Conservation (phyloP, 2,329 filamentous ascomycete genomes). For the Tolypocladium album region DNA sequence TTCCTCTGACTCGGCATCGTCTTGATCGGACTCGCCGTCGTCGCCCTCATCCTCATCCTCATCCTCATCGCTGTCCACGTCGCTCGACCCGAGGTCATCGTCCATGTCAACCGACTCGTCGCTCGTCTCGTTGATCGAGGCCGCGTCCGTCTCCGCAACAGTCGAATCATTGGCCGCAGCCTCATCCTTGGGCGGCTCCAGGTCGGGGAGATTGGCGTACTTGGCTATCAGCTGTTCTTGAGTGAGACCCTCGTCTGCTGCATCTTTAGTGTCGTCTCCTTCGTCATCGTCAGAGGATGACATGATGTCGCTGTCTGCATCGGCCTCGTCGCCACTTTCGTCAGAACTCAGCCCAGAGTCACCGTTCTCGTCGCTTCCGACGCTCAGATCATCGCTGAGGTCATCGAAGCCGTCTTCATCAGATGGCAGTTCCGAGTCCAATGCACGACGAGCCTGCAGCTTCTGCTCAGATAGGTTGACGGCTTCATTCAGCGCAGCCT, state of each 20-base stretch:
- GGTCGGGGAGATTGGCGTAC: constrained; percentile 52
- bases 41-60: too few relatives aligned
- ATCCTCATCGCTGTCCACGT: constrained; percentile 30
- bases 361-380: constrained; percentile 22
- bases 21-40: constrained; percentile 29
- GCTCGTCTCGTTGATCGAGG: constrained; percentile 36
- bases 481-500: constrained; percentile 61
- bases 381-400: constrained; percentile 34
- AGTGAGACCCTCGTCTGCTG: constrained; percentile 54
- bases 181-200: constrained; percentile 21
- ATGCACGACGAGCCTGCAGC: constrained; percentile 48
- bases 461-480: constrained; percentile 62
- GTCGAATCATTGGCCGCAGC: constrained; percentile 11
- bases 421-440: constrained; percentile 40
- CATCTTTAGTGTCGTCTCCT: constrained; percentile 40
- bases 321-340: constrained; percentile 29
- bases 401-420: constrained; percentile 36
- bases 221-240: constrained; percentile 59
- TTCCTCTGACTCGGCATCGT: constrained; percentile 30
- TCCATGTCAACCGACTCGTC: constrained; percentile 62
- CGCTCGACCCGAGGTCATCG: constrained; percentile 51
- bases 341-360: constrained; percentile 23
- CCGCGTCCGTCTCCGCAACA: constrained; percentile 11
- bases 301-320: constrained; percentile 37
- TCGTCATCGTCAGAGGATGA: constrained; percentile 54